phyloP scores from a whole-genome alignment of 805 yeast genomes.

The Cyberlindnera mycetangii region DNA sequence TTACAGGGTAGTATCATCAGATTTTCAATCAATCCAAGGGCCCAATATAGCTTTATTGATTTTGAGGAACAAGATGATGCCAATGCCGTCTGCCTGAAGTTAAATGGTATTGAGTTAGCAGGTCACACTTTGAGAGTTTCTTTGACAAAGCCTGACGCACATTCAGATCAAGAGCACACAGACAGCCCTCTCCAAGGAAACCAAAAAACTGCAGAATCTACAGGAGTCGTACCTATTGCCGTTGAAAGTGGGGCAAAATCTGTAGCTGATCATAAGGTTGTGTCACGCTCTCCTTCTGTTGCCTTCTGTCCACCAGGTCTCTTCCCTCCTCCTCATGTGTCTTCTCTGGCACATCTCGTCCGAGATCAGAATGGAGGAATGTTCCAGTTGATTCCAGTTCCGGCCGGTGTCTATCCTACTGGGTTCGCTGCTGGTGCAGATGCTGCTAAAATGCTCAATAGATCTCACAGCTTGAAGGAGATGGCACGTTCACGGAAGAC shows the following conservation, averaged over 20 bases:
- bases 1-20: slow-evolving; percentile 23
- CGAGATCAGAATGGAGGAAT: slow-evolving; percentile 8
- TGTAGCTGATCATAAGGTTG: neutral
- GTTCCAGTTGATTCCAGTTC: slow-evolving; percentile 8
- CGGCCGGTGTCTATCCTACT: neutral
- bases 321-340: neutral
- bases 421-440: neutral
- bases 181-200: no score
- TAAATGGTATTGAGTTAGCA: slow-evolving; percentile 26
- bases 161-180: neutral
- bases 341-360: neutral
- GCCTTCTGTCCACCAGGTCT: neutral
- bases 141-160: slow-evolving; percentile 6
- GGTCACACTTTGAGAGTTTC: slow-evolving; percentile 19
- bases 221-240: no score
- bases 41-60: slow-evolving; percentile 25
- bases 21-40: slow-evolving; percentile 15
- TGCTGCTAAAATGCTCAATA: neutral
- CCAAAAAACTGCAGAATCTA: no score
- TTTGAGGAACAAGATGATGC: slow-evolving; percentile 27
- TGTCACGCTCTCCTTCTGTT: neutral
- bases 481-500: neutral
- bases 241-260: no score
- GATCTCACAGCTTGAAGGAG: slow-evolving; percentile 1
- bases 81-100: slow-evolving; percentile 18